Percentiles rank a stretch among this genome's conserved stretches.
Evolutionary conservation across 2,329 filamentous ascomycete species (phyloP).

Genomic region (Aureobasidium sp.): DNA sequence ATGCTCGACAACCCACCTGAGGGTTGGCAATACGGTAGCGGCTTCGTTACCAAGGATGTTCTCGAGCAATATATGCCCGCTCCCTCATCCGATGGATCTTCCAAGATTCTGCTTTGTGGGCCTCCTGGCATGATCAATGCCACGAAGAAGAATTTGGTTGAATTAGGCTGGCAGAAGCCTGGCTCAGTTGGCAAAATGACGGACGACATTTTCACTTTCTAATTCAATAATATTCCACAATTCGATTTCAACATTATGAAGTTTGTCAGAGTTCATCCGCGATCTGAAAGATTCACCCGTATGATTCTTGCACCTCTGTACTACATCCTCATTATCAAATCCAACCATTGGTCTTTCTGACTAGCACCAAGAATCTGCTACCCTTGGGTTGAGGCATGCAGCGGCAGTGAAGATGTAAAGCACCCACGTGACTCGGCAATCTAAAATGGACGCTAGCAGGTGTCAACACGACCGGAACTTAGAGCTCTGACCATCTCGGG

Average conservation of each 20-base stretch:
- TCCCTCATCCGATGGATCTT: slow-evolving; percentile 34
- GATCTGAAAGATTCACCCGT: no score
- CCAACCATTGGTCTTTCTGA: no score
- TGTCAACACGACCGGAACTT: not conserved
- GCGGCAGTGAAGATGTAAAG: no score
- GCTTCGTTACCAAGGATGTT: slow-evolving; percentile 47
- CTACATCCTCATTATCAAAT: no score
- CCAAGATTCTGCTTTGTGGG: slow-evolving; percentile 53
- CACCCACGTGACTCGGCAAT: not conserved
- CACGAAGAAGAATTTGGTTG: slow-evolving; percentile 39
- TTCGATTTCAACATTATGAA: not conserved
- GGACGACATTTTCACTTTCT: slow-evolving; percentile 95
- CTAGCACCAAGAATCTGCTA: not conserved
- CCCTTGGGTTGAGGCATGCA: not conserved
- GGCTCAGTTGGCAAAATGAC: slow-evolving; percentile 88
- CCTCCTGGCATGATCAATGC: slow-evolving; percentile 55
- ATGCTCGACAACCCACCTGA: slow-evolving; percentile 44
- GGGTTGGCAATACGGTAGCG: slow-evolving; percentile 44
- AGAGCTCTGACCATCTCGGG: not conserved
- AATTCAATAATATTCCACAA: slow-evolving; percentile 26
- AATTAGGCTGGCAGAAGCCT: slow-evolving; percentile 79
- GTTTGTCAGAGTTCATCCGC: no score
- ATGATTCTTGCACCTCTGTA: no score
- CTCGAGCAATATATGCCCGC: slow-evolving; percentile 45
- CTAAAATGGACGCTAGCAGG: not conserved